Percentiles rank a stretch among this genome's conserved stretches.
Conservation (phyloP, 345 rosid genomes). For the Syzygium jambos region DNA sequence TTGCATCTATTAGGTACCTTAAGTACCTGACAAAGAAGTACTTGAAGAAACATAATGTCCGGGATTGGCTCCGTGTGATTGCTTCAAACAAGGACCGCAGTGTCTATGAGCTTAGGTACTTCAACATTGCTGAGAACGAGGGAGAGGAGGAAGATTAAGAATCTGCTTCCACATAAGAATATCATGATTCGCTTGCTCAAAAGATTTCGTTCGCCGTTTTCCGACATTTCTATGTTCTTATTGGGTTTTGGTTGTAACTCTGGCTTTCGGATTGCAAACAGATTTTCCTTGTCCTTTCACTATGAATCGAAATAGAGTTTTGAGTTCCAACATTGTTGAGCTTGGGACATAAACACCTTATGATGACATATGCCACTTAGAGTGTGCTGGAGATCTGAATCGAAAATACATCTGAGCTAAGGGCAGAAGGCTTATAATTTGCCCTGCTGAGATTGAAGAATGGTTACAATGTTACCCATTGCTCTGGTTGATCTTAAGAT, state of each 20-base stretch:
- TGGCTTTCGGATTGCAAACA: neutral
- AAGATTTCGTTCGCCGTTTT: neutral
- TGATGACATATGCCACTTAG: neutral
- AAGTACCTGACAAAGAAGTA: conserved; percentile 91
- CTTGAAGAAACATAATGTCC: conserved; percentile 85
- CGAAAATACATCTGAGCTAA: neutral
- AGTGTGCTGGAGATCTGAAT: neutral
- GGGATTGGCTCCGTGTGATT: conserved; percentile 94
- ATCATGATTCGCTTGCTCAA: neutral
- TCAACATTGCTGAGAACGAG: conserved; percentile 93
- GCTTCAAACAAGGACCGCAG: conserved; percentile 81
- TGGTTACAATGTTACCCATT: neutral
- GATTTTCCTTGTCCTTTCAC: neutral
- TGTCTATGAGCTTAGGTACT: conserved; percentile 84
- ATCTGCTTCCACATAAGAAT: neutral
- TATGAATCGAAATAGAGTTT: neutral
- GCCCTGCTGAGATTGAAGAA: neutral
- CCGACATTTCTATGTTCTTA: neutral
- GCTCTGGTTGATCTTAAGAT: neutral
- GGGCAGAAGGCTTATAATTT: neutral
- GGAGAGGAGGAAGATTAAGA: conserved; percentile 79
- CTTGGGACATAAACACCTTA: neutral
- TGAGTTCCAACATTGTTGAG: neutral
- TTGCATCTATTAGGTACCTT: conserved; percentile 38
- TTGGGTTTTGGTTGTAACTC: neutral